Evolutionary conservation across 2,329 filamentous ascomycete species (phyloP), one percentile per base, ranked within the genome.

Genomic region (Zymoseptoria ardabiliae): DNA sequence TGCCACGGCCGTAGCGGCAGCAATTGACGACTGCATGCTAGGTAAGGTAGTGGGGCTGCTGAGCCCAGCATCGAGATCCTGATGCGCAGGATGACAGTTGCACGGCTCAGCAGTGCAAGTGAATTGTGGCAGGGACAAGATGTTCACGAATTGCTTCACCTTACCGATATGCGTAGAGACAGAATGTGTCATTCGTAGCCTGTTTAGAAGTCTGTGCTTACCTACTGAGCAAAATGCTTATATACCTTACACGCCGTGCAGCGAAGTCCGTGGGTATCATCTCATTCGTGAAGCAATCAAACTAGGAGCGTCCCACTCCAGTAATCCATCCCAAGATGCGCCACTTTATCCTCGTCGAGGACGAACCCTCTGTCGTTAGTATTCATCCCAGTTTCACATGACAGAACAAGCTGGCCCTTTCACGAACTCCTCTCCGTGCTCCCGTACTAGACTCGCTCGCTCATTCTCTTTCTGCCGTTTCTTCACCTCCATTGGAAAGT

Each of bases 401-500:
- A 71, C 56, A 1, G 63, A 55, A 57, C 71, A 73, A 25, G 60
- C 58, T 20, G 66, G 67, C 11, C 35, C 35, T 50, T 66, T 70
- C 25, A 70, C 66, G 54, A 72, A 73, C 8, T 73, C 68, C 28
- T 72, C 69, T n/a, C 72, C 72, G 55, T 73, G 69, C 35, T 68
- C 63, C 52, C 70, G 64, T 25, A 86, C 80, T 4, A 87, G 86
- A n/a, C 86, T 83, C 70, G 90, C 88, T 19, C 83, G 80, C 70
- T 94, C 89, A 69, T 93, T 92, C 58, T 87, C 84, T 65, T 79
- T 78, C 55, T 81, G 78, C 63, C 81, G 77, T 52, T 78, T 75
- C 68, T 79, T 81, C 53, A 83, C 82, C 72, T 95, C 90, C 57
- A 90, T 85, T 1, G 88, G 86, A 65, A 96, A 95, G 73, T 90